Base-by-base conservation (phyloP, 768 basidiomycete genomes). In the Tephrocybe rancida region DNA sequence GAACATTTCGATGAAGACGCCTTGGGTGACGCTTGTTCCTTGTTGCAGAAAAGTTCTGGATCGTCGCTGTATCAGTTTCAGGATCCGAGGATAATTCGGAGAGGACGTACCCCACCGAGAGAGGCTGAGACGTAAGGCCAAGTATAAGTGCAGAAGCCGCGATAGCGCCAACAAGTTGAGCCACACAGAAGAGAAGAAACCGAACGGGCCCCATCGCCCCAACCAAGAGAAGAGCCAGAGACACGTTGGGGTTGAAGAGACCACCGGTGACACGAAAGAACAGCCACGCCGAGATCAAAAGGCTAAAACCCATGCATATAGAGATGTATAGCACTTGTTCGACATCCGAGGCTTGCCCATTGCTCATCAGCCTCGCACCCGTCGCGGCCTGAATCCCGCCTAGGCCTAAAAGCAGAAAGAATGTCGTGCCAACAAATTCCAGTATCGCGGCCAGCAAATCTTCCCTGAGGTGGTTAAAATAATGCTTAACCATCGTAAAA, bases 1-100 rank as follows among this genome's bases (percentile, higher is more conserved):
- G 67, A 88, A 87, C 79, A 86, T 84, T 64, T 88, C 86, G 55
- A 88, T 86, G 65, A 87, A 88, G 16, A 86, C 77, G 10, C 74
- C 85, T 64, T 88, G 84, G 0, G 82, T 75, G 3, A 66, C 55
- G 67, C 77, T 87, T 54, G 81, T 67, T 3, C 76, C 78, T 18
- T 67, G 61, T 8, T 72, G 70, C 29, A 83, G 71, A 58, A 67
- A 65, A 8, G 82, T 83, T 58, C 85, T 87, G 54, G 11, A 54
- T 47, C 47, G 5, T 4, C 37, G n/a, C 41, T 42, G n/a, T n/a
- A 48, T 54, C n/a, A 55, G 50, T 57, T 51, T 39, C 50, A 18
- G 21, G 39, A 35, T 38, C 24, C 25, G 37, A 29, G 52, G 35
- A 44, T 27, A 50, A 49, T 21, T 19, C 44, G 18, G 29, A 13